Conservation (phyloP, 495 filamentous ascomycete genomes). For the Cercophora sp. region DNA sequence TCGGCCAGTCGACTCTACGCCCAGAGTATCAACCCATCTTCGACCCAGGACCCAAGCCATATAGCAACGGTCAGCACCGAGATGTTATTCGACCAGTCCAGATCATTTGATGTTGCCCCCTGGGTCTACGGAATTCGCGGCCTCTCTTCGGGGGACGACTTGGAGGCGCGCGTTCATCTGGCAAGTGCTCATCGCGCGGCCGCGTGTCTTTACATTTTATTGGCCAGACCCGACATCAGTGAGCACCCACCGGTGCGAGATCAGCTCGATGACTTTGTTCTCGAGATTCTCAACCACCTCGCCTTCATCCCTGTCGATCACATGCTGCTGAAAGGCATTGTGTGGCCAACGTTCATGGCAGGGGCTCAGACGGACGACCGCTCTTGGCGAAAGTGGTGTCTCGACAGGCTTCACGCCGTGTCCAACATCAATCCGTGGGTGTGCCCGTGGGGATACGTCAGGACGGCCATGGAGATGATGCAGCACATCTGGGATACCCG, state of each 20-base stretch:
- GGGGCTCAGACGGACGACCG: constrained; percentile 45
- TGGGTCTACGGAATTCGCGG: constrained; percentile 38
- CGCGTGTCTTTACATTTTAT: constrained; percentile 35
- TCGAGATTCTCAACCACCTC: constrained; percentile 42
- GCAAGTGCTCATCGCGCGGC: constrained; percentile 44
- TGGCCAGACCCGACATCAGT: constrained; percentile 25
- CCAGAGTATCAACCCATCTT: constrained; percentile 1
- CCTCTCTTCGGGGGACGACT: constrained; percentile 28
- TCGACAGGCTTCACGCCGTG: constrained; percentile 34
- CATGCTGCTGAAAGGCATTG: constrained; percentile 50
- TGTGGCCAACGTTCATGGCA: constrained; percentile 57
- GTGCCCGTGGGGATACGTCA: constrained; percentile 45
- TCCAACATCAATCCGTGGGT: constrained; percentile 26
- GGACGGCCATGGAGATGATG: constrained; percentile 40
- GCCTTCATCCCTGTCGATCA: constrained; percentile 42
- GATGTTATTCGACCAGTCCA: constrained; percentile 31
- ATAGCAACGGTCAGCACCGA: constrained; percentile 10
- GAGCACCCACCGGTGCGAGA: constrained; percentile 15
- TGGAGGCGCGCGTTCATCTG: constrained; percentile 38
- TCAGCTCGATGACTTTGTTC: constrained; percentile 31
- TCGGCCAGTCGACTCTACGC: constrained; percentile 30
- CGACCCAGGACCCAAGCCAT: neutral
- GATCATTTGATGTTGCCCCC: constrained; percentile 27
- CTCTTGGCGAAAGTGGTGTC: constrained; percentile 30
- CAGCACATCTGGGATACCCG: constrained; percentile 36